Evolutionary conservation across 345 rosid genomes (phyloP).

Genomic region (Syzygium jambos): DNA sequence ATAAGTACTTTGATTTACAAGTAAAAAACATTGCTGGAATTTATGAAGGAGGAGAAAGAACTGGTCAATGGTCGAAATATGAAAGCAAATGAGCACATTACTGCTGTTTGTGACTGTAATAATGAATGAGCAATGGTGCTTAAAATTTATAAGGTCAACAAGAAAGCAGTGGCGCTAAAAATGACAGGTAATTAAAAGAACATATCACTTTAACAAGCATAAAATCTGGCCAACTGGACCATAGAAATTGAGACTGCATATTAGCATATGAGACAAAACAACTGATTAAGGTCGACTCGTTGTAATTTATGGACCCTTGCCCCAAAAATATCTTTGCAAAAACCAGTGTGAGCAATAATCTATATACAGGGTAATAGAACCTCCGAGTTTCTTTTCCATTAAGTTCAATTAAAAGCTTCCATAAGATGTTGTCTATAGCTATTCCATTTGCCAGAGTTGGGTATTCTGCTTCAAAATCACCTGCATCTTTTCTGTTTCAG

Average conservation of each 20-base stretch:
- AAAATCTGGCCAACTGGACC: background rate
- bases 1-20: background rate
- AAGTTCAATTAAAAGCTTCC: background rate
- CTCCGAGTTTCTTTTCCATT: background rate
- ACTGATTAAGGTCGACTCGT: background rate
- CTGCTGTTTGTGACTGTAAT: background rate
- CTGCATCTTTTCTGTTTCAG: background rate
- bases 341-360: background rate
- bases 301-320: background rate
- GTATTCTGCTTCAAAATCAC: background rate
- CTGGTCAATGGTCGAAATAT: background rate
- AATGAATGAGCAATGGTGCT: background rate
- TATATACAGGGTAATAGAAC: background rate
- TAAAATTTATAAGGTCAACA: background rate
- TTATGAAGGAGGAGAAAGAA: background rate
- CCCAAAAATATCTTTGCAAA: background rate
- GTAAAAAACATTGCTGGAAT: background rate
- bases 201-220: background rate
- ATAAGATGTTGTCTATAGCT: background rate
- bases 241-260: background rate
- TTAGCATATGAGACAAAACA: background rate
- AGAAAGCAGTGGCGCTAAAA: background rate
- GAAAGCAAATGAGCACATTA: background rate
- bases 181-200: background rate
- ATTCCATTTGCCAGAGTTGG: background rate